These are phyloP conservation scores for Kluyveromyces starmeri DNA, from an alignment of 805 yeast genomes.

Conservation along the genomic window DNA sequence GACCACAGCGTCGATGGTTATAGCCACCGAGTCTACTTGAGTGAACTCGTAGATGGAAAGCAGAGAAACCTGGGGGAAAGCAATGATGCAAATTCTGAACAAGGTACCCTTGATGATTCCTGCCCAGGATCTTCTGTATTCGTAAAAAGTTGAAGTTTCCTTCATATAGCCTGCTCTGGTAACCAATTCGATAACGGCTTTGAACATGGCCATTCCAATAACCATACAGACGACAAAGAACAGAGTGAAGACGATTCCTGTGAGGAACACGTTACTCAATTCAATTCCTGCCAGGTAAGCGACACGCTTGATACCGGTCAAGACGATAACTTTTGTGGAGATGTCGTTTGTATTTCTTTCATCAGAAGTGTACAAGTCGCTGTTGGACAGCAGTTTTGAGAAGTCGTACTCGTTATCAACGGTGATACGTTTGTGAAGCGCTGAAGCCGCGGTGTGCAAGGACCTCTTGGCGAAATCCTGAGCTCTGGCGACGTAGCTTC, in stretches of 20 bases:
- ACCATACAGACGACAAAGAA: constrained; percentile 61
- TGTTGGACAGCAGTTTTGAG: constrained; percentile 42
- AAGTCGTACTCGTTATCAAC: constrained; percentile 33
- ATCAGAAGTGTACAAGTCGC: constrained; percentile 53
- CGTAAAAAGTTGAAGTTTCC: constrained; percentile 51
- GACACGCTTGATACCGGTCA: constrained; percentile 90
- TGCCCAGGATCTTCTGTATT: constrained; percentile 76
- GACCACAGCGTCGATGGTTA: constrained; percentile 69
- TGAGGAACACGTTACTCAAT: constrained; percentile 74
- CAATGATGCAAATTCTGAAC: constrained; percentile 72
- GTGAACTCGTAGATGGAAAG: constrained; percentile 87
- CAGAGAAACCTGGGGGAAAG: constrained; percentile 79
- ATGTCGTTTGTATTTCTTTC: constrained; percentile 52
- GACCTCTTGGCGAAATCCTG: constrained; percentile 9
- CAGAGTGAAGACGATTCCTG: constrained; percentile 76
- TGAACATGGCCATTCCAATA: constrained; percentile 51
- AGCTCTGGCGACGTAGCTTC: constrained; percentile 12
- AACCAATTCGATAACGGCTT: constrained; percentile 56
- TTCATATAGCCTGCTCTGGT: constrained; percentile 51
- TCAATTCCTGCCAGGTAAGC: constrained; percentile 80
- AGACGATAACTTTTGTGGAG: constrained; percentile 61
- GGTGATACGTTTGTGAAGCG: constrained; percentile 31
- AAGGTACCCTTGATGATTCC: constrained; percentile 81
- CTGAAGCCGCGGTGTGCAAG: constrained; percentile 7
- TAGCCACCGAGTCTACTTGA: constrained; percentile 73